phyloP scores from a whole-genome alignment of 192 early-diverging fungal genomes.

The Coemansia sp. region DNA sequence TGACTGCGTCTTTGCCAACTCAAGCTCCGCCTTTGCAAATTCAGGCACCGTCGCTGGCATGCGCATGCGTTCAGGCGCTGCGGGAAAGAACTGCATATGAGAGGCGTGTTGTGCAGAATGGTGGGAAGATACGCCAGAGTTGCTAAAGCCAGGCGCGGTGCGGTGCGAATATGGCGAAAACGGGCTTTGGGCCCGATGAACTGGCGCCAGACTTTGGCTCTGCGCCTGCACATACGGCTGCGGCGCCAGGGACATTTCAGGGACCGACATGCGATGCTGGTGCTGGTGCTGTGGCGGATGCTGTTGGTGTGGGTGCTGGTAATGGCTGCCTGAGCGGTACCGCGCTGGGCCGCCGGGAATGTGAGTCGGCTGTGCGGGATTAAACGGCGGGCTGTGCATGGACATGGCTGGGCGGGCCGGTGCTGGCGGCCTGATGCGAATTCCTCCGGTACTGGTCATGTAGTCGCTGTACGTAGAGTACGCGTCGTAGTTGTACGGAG shows the following conservation, averaged over 20 bases:
- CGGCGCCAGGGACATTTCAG: background rate
- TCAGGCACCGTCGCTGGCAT: conserved; percentile 8
- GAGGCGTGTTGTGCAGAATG: conserved; percentile 3
- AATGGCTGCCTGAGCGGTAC: conserved; percentile 15
- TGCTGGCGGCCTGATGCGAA: conserved; percentile 34
- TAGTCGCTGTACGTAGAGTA: conserved; percentile 51
- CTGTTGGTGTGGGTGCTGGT: conserved; percentile 8
- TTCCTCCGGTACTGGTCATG: conserved; percentile 40
- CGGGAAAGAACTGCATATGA: conserved; percentile 7
- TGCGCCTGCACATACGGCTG: background rate
- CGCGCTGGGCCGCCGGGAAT: conserved; percentile 10
- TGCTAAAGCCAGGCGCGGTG: background rate
- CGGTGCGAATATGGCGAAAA: conserved; percentile 4
- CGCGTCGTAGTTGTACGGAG: conserved; percentile 41
- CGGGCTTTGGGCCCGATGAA: background rate
- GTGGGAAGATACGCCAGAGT: conserved; percentile 1
- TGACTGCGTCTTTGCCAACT: conserved; percentile 3
- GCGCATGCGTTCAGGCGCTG: conserved; percentile 14
- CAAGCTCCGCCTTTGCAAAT: conserved; percentile 7
- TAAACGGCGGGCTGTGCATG: conserved; percentile 19
- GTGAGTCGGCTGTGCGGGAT: conserved; percentile 13
- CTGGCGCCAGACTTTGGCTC: background rate
- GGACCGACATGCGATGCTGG: conserved; percentile 13
- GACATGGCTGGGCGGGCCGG: conserved; percentile 15
- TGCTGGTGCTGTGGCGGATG: conserved; percentile 5